Base-by-base conservation (phyloP, 495 filamentous ascomycete species). In the Aspergillus homomorphus region DNA sequence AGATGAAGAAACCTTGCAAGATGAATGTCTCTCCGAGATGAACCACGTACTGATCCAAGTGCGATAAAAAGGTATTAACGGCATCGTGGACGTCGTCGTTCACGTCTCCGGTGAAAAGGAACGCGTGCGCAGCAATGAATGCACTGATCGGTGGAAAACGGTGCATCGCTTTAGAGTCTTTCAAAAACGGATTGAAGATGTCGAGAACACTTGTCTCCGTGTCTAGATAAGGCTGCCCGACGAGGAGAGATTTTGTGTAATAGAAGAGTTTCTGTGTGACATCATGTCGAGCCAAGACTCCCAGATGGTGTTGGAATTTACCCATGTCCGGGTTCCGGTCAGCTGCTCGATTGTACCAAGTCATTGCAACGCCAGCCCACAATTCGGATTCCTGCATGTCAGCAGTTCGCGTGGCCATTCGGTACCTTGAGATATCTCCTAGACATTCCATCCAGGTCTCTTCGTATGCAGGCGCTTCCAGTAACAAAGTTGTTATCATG, bases 391-490 rank as follows among this genome's bases (percentile, higher is more conserved):
- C 89, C 12, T 80, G 73, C 19, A 85, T 71, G 53, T 91, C 84
- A 33, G 82, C 78, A 51, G 91, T 87, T 66, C 93, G 88, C 24
- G 92, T 86, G 1, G 89, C 89, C 88, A 93, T 92, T 0, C 85
- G 75, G 53, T 89, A 89, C 28, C 86, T 71, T 0, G 83, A 87
- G 3, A 94, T 70, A 68, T 94, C 90, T 0, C 91, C 91, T 0
- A 96, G 76, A 63, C 90, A 96, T 61, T 96, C 92, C 22, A 96
- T 89, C 92, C 92, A 96, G 0, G 88, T 95, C 48, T 92, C 89
- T 59, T 88, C 81, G 63, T 92, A 96, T 0, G 80, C 73, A 3
- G 87, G 81, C 0, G 92, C 87, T 0, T 87, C 91, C 66, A 93
- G 90, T 54, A 88, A 81, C 0, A 38, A 2, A 38, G 5, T 6